Evolutionary conservation across 2,329 filamentous ascomycete genomes (phyloP), one percentile per base, ranked within the genome.

Genomic region (Cytospora piceicola): DNA sequence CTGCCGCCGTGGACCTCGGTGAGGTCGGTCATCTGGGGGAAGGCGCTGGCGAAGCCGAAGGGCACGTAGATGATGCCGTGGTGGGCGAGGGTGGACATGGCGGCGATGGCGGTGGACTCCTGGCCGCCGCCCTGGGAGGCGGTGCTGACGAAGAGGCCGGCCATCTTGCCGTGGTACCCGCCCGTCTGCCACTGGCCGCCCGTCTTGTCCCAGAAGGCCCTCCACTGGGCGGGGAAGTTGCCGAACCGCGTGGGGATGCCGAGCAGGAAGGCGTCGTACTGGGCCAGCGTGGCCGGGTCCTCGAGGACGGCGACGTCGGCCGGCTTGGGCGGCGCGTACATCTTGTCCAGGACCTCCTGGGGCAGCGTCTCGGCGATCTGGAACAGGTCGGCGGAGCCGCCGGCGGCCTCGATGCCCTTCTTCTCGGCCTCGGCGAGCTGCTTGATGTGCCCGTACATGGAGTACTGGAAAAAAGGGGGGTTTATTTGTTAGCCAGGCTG

Each of bases 51-150:
- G 84, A 96, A 98, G 64, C 95, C 95, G 63, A 98, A 85, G 58
- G 95, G 95, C n/a, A 98, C 93, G 78, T 90, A 98, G 83, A 95
- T 90, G 81, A 98, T 90, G 74, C 95, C 95, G 83, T 98, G 95
- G 82, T 98, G 95, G 68, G 89, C 79, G 63, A 98, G 83, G 22
- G 94, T 98, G 75, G 89, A 93, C 87, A 98, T 88, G 76, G 90
- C 82, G 39, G 89, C 84, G 69, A 97, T 81, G 71, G 86, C 90
- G 57, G 95, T 99, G 65, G 88, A 89, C 82, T 99, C 95, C 83
- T 99, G 95, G 70, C 95, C 95, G 77, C 95, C 95, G 69, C 95
- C 95, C 63, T 83, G 82, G 65, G 89, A 90, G 67, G 83, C 93
- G n/a, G 93, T 96, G 69, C 90, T 92, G 78, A 99, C 80, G 85